Conservation (phyloP, 257 asterid genomes). For the Asclepias syriaca region DNA sequence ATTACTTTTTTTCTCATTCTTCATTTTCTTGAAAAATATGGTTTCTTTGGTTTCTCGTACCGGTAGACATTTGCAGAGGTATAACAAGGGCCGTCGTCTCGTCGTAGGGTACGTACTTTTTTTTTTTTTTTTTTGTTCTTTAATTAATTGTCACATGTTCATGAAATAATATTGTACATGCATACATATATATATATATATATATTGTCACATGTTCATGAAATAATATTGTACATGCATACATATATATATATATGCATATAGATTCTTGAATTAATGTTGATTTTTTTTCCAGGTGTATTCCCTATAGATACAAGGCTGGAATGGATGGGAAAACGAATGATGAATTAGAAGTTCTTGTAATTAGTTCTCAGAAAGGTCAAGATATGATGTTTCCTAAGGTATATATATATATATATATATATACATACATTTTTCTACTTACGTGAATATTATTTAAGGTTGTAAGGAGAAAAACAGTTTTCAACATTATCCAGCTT, state of each 20-base stretch:
- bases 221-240: too few relatives aligned
- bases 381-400: constrained; percentile 75
- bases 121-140: neutral
- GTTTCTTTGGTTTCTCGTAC: constrained; percentile 47
- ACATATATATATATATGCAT: too few relatives aligned
- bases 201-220: too few relatives aligned
- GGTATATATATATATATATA: constrained; percentile 22
- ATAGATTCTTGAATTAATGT: neutral
- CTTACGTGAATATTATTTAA: too few relatives aligned
- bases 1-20: neutral
- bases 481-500: neutral
- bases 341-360: constrained; percentile 63
- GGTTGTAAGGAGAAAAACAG: too few relatives aligned
- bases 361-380: constrained; percentile 57
- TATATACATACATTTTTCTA: neutral
- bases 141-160: too few relatives aligned
- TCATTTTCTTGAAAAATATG: constrained; percentile 22
- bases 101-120: constrained; percentile 48
- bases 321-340: constrained; percentile 19
- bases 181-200: too few relatives aligned
- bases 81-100: constrained; percentile 55
- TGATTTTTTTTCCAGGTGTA: constrained; percentile 39
- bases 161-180: too few relatives aligned
- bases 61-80: constrained; percentile 70
- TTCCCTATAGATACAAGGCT: constrained; percentile 57